phyloP scores from a whole-genome alignment of 2,329 filamentous ascomycete species.

The Alternaria dauci region DNA sequence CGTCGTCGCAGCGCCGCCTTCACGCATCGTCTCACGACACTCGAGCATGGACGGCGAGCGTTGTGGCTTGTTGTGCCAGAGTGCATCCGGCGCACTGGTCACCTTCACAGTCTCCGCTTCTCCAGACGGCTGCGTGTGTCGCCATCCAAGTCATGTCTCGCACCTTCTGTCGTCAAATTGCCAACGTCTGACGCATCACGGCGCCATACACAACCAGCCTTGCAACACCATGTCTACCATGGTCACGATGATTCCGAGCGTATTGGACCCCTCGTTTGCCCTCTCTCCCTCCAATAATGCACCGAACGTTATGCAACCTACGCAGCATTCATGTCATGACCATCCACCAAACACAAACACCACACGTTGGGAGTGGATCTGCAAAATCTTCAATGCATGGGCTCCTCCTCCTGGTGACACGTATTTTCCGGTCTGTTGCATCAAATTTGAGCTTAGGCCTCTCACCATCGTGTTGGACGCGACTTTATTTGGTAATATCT shows the following conservation, averaged over 20 bases:
- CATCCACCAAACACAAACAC: not conserved
- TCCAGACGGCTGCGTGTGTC: slow-evolving; percentile 20
- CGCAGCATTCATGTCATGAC: slow-evolving; percentile 6
- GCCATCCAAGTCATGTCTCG: slow-evolving; percentile 30
- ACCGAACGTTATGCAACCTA: not conserved
- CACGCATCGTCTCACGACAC: slow-evolving; percentile 23
- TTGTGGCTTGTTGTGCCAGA: slow-evolving; percentile 14
- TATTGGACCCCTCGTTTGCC: not conserved
- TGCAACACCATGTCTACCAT: not conserved
- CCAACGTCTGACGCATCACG: not conserved
- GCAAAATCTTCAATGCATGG: slow-evolving; percentile 33
- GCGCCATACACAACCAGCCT: not conserved
- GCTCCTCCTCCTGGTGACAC: slow-evolving; percentile 27
- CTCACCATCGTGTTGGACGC: slow-evolving; percentile 29
- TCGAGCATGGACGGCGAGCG: slow-evolving; percentile 9
- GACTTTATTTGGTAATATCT: slow-evolving; percentile 41
- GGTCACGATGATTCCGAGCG: not conserved
- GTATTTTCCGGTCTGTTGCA: slow-evolving; percentile 29
- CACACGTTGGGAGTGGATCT: slow-evolving; percentile 20
- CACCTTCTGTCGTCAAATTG: slow-evolving; percentile 33
- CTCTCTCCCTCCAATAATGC: not conserved
- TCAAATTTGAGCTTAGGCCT: slow-evolving; percentile 27
- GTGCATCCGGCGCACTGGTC: slow-evolving; percentile 18
- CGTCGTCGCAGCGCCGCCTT: slow-evolving; percentile 12
- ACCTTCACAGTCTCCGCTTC: slow-evolving; percentile 21